Percentiles rank a stretch among this genome's conserved stretches.
phyloP scores from a whole-genome alignment of 371 early-diverging fungal genomes.

The Capillidium heterosporum region DNA sequence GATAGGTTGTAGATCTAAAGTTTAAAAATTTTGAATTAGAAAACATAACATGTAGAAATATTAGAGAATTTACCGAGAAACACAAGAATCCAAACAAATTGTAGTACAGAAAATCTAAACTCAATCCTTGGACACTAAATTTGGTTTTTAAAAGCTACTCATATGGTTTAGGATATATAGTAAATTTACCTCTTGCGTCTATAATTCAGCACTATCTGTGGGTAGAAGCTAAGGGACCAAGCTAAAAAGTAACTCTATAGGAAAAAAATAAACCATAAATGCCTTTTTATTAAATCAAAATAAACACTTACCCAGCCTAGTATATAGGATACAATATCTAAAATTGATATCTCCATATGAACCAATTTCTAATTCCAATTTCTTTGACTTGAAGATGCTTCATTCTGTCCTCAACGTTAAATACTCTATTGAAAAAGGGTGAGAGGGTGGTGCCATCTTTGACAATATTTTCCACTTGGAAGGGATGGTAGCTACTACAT shows the following conservation, averaged over 20 bases:
- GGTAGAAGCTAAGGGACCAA: slow-evolving; percentile 61
- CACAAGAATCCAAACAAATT: slow-evolving; percentile 74
- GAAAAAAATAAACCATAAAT: slow-evolving; percentile 11
- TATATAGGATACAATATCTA: not conserved
- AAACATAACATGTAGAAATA: not conserved
- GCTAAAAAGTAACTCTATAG: slow-evolving; percentile 51
- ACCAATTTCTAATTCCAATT: too few relatives aligned
- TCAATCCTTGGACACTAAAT: slow-evolving; percentile 64
- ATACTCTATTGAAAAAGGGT: too few relatives aligned
- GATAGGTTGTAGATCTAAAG: too few relatives aligned
- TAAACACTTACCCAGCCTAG: slow-evolving; percentile 6
- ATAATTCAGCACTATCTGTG: slow-evolving; percentile 49
- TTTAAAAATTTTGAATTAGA: not conserved
- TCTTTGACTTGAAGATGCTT: too few relatives aligned
- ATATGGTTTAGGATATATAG: not conserved
- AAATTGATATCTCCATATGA: too few relatives aligned
- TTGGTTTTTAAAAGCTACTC: too few relatives aligned
- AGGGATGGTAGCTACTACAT: too few relatives aligned
- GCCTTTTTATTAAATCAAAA: not conserved
- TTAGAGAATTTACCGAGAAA: slow-evolving; percentile 35
- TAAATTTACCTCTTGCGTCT: slow-evolving; percentile 26
- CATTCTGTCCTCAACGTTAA: too few relatives aligned
- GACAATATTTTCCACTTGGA: too few relatives aligned
- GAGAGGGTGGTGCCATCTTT: too few relatives aligned
- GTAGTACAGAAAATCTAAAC: slow-evolving; percentile 72